Percentiles rank a stretch among this genome's conserved stretches.
Conservation (phyloP, 768 basidiomycete species). For the Lactarius deliciosus region DNA sequence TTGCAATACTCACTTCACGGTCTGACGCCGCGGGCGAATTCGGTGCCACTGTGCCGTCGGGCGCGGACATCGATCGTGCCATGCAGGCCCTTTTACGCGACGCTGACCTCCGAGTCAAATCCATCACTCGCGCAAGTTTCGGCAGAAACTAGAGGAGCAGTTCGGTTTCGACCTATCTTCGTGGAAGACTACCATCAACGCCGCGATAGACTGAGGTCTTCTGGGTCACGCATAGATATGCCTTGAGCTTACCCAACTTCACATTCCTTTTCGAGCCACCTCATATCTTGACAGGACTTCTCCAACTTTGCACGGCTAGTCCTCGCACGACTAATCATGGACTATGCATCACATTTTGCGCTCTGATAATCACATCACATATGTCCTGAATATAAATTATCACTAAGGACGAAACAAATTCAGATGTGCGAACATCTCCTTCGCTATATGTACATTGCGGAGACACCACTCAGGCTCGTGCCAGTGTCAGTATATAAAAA, state of each 20-base stretch:
- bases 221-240: slow-evolving; percentile 39
- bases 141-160: slow-evolving; percentile 75
- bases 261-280: slow-evolving; percentile 1
- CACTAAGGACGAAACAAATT: background rate
- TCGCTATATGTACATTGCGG: no score
- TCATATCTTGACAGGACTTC: background rate
- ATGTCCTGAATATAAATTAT: slow-evolving; percentile 11
- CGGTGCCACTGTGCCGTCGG: slow-evolving; percentile 51
- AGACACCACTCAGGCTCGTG: no score
- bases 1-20: slow-evolving; percentile 54
- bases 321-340: slow-evolving; percentile 19
- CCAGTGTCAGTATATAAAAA: no score
- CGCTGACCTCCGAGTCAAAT: slow-evolving; percentile 57
- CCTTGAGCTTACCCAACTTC: background rate
- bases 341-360: slow-evolving; percentile 28
- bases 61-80: slow-evolving; percentile 69
- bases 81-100: slow-evolving; percentile 70
- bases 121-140: slow-evolving; percentile 59
- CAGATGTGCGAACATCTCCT: background rate
- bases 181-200: slow-evolving; percentile 73
- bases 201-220: slow-evolving; percentile 70
- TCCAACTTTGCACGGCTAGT: background rate
- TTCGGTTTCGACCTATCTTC: slow-evolving; percentile 76
- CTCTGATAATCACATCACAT: slow-evolving; percentile 24
- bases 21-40: slow-evolving; percentile 50